Conservation (phyloP, 2,329 filamentous ascomycete species). For the Diaporthe helianthi region DNA sequence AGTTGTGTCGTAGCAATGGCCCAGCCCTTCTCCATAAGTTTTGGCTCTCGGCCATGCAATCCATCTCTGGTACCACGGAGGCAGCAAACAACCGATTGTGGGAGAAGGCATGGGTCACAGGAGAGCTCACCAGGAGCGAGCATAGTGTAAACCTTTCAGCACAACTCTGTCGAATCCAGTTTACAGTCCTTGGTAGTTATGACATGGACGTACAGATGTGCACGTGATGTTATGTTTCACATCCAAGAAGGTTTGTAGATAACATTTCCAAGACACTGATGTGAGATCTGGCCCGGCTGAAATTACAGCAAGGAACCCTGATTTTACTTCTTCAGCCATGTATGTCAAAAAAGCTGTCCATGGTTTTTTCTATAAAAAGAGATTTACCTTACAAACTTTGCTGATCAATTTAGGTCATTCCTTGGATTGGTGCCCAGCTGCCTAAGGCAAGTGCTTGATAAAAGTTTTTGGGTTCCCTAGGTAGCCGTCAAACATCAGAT, state of each 20-base stretch:
- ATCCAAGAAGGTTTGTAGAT: background rate
- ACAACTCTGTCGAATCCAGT: too few species aligned
- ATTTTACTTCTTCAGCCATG: too few species aligned
- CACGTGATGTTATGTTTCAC: background rate
- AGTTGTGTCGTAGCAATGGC: background rate
- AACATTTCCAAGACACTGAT: background rate
- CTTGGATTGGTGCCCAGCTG: too few species aligned
- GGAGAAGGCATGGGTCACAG: background rate
- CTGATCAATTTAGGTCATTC: background rate
- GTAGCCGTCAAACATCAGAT: background rate
- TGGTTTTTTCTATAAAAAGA: background rate
- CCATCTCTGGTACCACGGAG: background rate
- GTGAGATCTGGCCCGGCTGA: background rate
- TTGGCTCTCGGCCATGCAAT: background rate
- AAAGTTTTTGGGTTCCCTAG: background rate
- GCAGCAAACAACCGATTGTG: too few species aligned
- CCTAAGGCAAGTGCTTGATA: too few species aligned
- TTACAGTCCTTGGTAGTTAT: background rate
- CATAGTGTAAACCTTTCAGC: too few species aligned
- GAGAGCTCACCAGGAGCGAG: accelerated
- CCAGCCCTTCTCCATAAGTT: background rate
- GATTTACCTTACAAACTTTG: background rate
- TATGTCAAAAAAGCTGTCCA: too few species aligned
- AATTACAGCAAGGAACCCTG: too few species aligned
- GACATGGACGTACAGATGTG: background rate